phyloP scores from a whole-genome alignment of 2,329 filamentous ascomycete species.

The Gaeumannomyces sp. region DNA sequence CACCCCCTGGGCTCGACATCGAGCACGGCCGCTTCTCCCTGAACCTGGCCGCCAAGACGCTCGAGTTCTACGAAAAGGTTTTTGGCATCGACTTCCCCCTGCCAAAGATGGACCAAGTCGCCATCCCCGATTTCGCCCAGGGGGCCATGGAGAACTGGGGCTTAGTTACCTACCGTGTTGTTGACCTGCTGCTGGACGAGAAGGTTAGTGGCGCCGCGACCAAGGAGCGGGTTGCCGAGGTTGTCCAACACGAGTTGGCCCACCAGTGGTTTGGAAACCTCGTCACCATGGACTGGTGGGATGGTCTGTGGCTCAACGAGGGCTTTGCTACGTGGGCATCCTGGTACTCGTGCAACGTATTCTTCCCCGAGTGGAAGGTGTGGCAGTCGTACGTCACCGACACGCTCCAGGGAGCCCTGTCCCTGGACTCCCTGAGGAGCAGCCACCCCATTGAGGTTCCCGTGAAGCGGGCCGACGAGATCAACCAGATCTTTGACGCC shows the following conservation, averaged over 20 bases:
- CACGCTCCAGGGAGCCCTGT: conserved; percentile 80
- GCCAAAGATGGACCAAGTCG: conserved; percentile 95
- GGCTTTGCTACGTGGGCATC: conserved; percentile 88
- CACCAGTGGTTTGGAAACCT: conserved; percentile 92
- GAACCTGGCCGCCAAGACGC: conserved; percentile 79
- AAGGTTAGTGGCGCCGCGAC: conserved; percentile 82
- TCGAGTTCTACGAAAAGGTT: conserved; percentile 92
- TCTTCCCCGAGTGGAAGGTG: conserved; percentile 98
- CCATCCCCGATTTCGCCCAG: conserved; percentile 90
- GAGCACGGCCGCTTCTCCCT: conserved; percentile 88
- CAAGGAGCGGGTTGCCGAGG: conserved; percentile 90
- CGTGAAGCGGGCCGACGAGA: conserved; percentile 89
- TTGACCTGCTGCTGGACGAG: conserved; percentile 85
- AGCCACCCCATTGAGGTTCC: conserved; percentile 96
- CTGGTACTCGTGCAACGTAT: conserved; percentile 79
- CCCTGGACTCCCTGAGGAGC: conserved; percentile 84
- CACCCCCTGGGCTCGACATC: conserved; percentile 82
- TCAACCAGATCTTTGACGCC: conserved; percentile 97
- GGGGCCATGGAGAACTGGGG: conserved; percentile 99
- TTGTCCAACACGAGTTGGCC: conserved; percentile 92
- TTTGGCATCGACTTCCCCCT: conserved; percentile 83
- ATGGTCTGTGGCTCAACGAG: conserved; percentile 85
- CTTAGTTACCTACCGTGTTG: conserved; percentile 87
- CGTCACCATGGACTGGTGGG: conserved; percentile 93
- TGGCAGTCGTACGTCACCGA: conserved; percentile 95